Conservation (phyloP, 2,329 filamentous ascomycete genomes). For the Phaeophleospora eucalypticola region DNA sequence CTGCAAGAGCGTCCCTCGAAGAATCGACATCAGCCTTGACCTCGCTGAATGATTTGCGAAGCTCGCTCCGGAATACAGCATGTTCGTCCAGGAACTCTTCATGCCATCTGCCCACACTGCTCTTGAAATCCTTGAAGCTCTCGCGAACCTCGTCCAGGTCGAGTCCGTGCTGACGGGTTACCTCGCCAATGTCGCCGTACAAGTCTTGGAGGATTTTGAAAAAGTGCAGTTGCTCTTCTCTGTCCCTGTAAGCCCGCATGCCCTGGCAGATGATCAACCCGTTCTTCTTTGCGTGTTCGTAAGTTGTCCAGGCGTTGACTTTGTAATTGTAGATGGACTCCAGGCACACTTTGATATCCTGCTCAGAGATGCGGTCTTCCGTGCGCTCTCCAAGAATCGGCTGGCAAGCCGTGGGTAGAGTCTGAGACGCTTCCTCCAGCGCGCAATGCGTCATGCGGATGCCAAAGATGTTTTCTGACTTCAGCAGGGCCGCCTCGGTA, state of each 20-base stretch:
- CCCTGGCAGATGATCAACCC: slow-evolving; percentile 61
- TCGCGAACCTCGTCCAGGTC: slow-evolving; percentile 1
- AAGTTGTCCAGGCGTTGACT: slow-evolving; percentile 59
- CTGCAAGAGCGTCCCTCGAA: too few relatives aligned
- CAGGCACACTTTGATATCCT: slow-evolving; percentile 49
- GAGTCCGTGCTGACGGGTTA: slow-evolving; percentile 1
- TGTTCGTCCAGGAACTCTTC: background rate
- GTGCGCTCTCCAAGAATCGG: slow-evolving; percentile 42
- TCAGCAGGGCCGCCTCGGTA: slow-evolving; percentile 21
- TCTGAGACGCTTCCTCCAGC: slow-evolving; percentile 49
- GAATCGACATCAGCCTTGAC: too few relatives aligned
- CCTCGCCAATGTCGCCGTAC: slow-evolving; percentile 1
- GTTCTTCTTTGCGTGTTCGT: slow-evolving; percentile 59
- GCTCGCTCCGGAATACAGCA: too few relatives aligned
- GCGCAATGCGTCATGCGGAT: slow-evolving; percentile 62
- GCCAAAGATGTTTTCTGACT: slow-evolving; percentile 54
- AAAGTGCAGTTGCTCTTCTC: slow-evolving; percentile 34
- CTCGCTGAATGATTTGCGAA: too few relatives aligned
- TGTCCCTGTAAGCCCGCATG: slow-evolving; percentile 55
- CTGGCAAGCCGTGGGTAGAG: slow-evolving; percentile 50
- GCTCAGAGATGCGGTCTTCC: slow-evolving; percentile 32
- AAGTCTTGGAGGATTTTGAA: slow-evolving; percentile 13
- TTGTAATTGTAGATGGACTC: slow-evolving; percentile 42
- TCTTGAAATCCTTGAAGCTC: slow-evolving; percentile 2
- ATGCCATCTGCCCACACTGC: background rate